These are phyloP conservation scores for Hypomontagnella monticulosa DNA, from an alignment of 495 filamentous ascomycete species.

Conservation along the genomic window DNA sequence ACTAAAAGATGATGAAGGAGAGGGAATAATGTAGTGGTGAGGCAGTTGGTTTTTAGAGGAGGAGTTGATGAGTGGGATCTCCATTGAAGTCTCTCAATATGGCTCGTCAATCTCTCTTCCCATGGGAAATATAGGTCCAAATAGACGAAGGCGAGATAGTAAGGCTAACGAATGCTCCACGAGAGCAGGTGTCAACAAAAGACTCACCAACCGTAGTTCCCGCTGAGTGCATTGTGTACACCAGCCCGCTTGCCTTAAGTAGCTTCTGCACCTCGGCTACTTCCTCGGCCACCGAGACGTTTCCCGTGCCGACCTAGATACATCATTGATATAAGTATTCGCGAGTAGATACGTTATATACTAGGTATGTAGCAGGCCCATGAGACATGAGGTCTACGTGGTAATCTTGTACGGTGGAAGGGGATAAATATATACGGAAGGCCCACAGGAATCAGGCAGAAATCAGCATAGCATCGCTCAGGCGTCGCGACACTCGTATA, in stretches of 20 bases:
- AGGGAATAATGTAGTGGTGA: no score
- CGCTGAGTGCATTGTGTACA: slow-evolving; percentile 88
- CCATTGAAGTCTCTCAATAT: no score
- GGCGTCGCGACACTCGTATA: slow-evolving; percentile 67
- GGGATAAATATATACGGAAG: neutral
- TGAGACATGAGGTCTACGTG: neutral
- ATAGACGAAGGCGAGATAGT: no score
- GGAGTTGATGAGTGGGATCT: no score
- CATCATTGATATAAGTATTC: neutral
- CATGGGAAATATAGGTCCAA: no score
- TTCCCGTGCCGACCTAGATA: slow-evolving; percentile 78
- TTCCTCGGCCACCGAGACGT: slow-evolving; percentile 83
- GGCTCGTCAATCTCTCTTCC: no score
- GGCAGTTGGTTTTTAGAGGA: no score
- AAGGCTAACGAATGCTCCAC: no score
- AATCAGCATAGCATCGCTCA: slow-evolving; percentile 75
- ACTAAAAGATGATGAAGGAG: no score
- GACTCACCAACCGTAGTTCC: slow-evolving; percentile 89
- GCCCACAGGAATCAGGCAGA: slow-evolving; percentile 83
- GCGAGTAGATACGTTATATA: neutral
- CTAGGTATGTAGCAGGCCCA: no score
- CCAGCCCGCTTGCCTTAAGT: slow-evolving; percentile 78
- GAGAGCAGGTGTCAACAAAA: no score
- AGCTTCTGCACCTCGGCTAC: slow-evolving; percentile 91
- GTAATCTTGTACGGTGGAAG: neutral